Conservation (phyloP, 768 basidiomycete species). For the Amyloporia xantha region DNA sequence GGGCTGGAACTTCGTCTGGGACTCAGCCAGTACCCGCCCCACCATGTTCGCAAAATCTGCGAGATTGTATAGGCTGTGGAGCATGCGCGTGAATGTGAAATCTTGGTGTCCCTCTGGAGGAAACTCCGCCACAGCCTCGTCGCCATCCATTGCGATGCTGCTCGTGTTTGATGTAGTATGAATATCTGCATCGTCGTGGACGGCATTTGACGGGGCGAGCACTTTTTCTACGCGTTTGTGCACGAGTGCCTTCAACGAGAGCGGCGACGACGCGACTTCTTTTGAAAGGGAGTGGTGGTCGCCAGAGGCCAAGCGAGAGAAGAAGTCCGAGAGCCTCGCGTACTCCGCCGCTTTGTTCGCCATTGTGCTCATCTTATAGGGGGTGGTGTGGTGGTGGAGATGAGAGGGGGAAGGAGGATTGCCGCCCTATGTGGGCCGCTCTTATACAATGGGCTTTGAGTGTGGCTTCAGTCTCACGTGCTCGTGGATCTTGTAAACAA, state of each 20-base stretch:
- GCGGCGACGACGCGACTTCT: background rate
- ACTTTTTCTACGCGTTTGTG: background rate
- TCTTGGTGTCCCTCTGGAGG: background rate
- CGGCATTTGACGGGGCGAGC: background rate
- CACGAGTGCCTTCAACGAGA: background rate
- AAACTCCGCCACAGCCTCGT: background rate
- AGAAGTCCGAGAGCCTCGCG: slow-evolving; percentile 2
- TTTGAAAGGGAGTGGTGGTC: slow-evolving; percentile 1
- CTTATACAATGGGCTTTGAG: background rate
- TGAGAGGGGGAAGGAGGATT: background rate
- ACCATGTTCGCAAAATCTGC: background rate
- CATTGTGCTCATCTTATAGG: background rate
- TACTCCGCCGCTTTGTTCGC: background rate
- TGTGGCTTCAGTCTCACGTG: background rate
- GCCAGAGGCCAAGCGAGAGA: background rate
- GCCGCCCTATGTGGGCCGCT: background rate
- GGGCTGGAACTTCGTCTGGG: slow-evolving; percentile 2
- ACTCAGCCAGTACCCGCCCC: background rate
- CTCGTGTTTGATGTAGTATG: background rate
- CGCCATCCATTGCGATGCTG: background rate
- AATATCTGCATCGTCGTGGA: background rate
- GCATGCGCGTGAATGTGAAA: slow-evolving; percentile 1
- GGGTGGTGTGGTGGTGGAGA: background rate
- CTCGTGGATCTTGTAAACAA: background rate
- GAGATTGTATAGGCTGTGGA: background rate